Conservation (phyloP, 257 asterid species). For the Gardenia jasminoides region DNA sequence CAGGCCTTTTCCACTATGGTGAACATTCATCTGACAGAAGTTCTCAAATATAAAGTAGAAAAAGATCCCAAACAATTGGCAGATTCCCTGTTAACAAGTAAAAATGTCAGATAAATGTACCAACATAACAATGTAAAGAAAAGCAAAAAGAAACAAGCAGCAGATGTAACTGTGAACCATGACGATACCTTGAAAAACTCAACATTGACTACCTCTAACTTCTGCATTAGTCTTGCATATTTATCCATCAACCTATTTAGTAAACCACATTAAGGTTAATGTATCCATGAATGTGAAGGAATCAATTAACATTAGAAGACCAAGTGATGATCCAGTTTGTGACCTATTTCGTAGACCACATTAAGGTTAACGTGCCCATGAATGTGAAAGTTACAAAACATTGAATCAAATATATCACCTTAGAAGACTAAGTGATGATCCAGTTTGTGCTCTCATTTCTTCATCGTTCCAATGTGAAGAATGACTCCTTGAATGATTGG, state of each 20-base stretch:
- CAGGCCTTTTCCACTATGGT: conserved; percentile 59
- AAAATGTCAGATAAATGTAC: conserved; percentile 11
- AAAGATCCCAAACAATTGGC: conserved; percentile 91
- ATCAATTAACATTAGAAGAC: conserved; percentile 69
- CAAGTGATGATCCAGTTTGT: conserved; percentile 91
- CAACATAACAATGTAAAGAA: neutral
- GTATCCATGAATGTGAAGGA: conserved; percentile 14
- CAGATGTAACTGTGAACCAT: conserved; percentile 17
- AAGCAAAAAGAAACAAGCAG: conserved; percentile 15
- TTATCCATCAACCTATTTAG: conserved; percentile 85
- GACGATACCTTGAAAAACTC: conserved; percentile 83
- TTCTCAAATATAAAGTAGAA: conserved; percentile 79
- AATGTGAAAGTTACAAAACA: conserved; percentile 1
- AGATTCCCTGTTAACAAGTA: conserved; percentile 68
- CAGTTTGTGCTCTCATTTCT: conserved; percentile 76
- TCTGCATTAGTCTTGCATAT: conserved; percentile 97
- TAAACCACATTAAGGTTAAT: conserved; percentile 34
- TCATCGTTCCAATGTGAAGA: conserved; percentile 56
- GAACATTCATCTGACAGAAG: conserved; percentile 59
- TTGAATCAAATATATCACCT: conserved; percentile 47
- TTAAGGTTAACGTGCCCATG: conserved; percentile 30
- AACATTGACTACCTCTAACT: conserved; percentile 81
- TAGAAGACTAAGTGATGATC: conserved; percentile 85
- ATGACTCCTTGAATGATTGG: conserved; percentile 53
- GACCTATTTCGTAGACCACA: conserved; percentile 12